These are phyloP conservation scores for Barnettozyma botsteinii DNA, from an alignment of 805 yeast species.

Conservation along the genomic window DNA sequence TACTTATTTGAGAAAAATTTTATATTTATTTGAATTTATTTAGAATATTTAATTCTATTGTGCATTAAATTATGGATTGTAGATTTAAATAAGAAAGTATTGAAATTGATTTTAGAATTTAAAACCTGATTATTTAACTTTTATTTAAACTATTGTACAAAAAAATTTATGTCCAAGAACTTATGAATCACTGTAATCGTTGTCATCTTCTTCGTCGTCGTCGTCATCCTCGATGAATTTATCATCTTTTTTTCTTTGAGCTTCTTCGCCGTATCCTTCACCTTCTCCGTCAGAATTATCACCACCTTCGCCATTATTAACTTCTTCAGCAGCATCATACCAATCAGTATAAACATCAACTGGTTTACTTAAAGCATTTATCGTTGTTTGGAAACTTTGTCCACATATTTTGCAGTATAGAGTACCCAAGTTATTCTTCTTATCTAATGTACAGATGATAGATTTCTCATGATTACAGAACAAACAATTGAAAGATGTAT, in stretches of 20 bases:
- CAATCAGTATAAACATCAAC: slow-evolving; percentile 95
- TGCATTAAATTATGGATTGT: slow-evolving; percentile 7
- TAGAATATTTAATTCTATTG: slow-evolving; percentile 12
- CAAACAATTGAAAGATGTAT: slow-evolving; percentile 80
- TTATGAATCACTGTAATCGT: slow-evolving; percentile 22
- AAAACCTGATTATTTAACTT: not conserved
- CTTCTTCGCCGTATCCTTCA: slow-evolving; percentile 11
- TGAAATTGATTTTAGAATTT: not conserved
- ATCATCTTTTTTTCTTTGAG: slow-evolving; percentile 15
- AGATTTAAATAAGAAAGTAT: too few species aligned
- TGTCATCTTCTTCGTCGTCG: slow-evolving; percentile 25
- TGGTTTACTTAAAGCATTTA: slow-evolving; percentile 73
- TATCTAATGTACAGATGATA: slow-evolving; percentile 82
- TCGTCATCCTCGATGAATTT: slow-evolving; percentile 23
- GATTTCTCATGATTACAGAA: slow-evolving; percentile 95
- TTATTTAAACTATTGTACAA: slow-evolving; percentile 6
- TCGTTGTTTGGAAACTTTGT: slow-evolving; percentile 83
- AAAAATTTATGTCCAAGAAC: not conserved
- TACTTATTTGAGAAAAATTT: not conserved
- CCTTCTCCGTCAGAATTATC: slow-evolving; percentile 30
- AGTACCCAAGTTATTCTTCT: slow-evolving; percentile 77
- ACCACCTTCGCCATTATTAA: slow-evolving; percentile 34
- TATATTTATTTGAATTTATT: slow-evolving; percentile 10
- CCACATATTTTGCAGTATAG: slow-evolving; percentile 91
- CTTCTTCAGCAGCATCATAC: slow-evolving; percentile 92